Base-by-base conservation (phyloP, 306 rosid genomes). In the Vigna hirtella region DNA sequence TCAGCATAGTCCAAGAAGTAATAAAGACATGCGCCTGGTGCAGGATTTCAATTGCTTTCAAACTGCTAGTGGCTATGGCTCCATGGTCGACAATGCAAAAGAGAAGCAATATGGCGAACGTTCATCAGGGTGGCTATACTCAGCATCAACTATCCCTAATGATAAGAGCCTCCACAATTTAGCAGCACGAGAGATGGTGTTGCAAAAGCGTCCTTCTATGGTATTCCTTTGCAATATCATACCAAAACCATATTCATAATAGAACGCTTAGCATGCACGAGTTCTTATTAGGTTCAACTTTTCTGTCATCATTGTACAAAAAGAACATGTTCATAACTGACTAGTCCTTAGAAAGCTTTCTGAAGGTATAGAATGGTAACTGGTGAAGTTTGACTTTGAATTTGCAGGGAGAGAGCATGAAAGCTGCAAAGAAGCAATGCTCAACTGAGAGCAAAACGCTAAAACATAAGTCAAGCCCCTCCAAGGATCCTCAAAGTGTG, bases 401-500 rank as follows among this genome's bases (percentile, higher is more conserved):
- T 74, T 59, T 26, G 4, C 64, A 93, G 98, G 95, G 72, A 78
- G 88, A 85, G 69, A 79, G 69, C 66, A 70, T 49, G 72, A 88
- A 81, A 73, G 87, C 79, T 72, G 63, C 55, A 10, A 93, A 91
- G 94, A 89, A 83, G 66, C 97, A 88, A 72, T 87, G 90, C 51
- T 66, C 81, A 51, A 65, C 18, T 70, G 73, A 79, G 53, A 79
- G 79, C 56, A 89, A 85, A 84, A 86, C 76, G 55, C 64, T 88
- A 38, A 89, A 84, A 77, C 80, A 85, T 17, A 88, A 89, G 83
- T 63, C 93, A 73, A 80, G 72, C 26, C 69, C 85, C 43, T 78
- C 95, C 24, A 93, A 88, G 81, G 98, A 93, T 82, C 93, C 98
- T 26, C 98, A 91, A 73, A 93, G 98, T 77, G 86, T 91, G 72